phyloP scores from a whole-genome alignment of 2,329 filamentous ascomycete genomes.

The Lachnellula cervina region DNA sequence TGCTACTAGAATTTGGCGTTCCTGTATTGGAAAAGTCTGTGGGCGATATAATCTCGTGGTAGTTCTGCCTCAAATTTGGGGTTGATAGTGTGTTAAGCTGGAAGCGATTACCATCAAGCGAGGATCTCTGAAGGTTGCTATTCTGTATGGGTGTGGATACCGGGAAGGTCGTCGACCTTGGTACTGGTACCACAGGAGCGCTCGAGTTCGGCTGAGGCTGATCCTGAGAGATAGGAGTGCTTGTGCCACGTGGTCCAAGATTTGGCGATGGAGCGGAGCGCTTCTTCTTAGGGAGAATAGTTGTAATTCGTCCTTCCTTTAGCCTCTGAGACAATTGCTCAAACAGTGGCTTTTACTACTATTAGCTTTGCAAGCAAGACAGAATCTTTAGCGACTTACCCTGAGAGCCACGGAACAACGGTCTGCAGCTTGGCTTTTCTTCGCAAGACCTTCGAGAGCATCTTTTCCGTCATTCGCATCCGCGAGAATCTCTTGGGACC shows the following conservation, averaged over 20 bases:
- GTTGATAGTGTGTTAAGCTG: slow-evolving; percentile 22
- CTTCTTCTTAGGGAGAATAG: slow-evolving; percentile 46
- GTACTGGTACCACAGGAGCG: slow-evolving; percentile 4
- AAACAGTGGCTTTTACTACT: slow-evolving; percentile 62
- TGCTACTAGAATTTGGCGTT: slow-evolving; percentile 24
- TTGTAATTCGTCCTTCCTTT: slow-evolving; percentile 43
- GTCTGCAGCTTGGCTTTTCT: slow-evolving; percentile 84
- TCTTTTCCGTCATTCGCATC: slow-evolving; percentile 83
- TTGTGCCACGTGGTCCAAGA: slow-evolving; percentile 28
- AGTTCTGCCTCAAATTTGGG: slow-evolving; percentile 26
- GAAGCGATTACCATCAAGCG: slow-evolving; percentile 27
- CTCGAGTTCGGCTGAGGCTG: slow-evolving; percentile 4
- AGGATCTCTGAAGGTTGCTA: slow-evolving; percentile 17
- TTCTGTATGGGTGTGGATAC: slow-evolving; percentile 24
- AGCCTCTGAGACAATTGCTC: slow-evolving; percentile 74
- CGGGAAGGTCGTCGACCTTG: slow-evolving; percentile 28
- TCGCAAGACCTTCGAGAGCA: slow-evolving; percentile 72
- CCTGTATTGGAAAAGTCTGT: slow-evolving; percentile 23
- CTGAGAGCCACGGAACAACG: slow-evolving; percentile 73
- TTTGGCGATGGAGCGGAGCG: slow-evolving; percentile 47
- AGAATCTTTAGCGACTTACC: slow-evolving; percentile 45
- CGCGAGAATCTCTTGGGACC: slow-evolving; percentile 72
- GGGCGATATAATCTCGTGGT: slow-evolving; percentile 25
- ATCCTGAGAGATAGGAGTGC: slow-evolving; percentile 26
- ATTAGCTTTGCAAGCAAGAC: slow-evolving; percentile 16